Percentiles rank a stretch among this genome's conserved stretches.
phyloP scores from a whole-genome alignment of 768 basidiomycete species.

The Exidia glandulosa region DNA sequence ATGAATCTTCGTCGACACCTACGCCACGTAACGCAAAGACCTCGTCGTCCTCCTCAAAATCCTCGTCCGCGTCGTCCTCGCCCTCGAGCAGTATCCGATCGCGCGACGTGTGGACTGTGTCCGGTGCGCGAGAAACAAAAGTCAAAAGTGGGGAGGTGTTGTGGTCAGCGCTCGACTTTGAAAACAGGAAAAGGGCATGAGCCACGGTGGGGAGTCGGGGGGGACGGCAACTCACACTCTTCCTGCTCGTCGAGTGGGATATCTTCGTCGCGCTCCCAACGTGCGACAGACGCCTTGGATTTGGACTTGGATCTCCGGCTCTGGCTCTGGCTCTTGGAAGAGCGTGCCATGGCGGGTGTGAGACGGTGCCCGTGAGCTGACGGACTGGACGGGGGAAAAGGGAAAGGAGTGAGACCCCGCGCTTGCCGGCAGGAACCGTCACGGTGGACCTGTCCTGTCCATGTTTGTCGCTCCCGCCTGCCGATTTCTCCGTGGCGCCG shows the following conservation, averaged over 20 bases:
- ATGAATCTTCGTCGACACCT: conserved; percentile 26
- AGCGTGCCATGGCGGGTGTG: too few relatives aligned
- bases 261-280: not conserved
- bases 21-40: conserved; percentile 65
- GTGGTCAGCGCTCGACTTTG: not conserved
- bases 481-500: too few relatives aligned
- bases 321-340: too few relatives aligned
- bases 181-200: not conserved
- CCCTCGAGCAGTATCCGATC: conserved; percentile 73
- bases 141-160: not conserved
- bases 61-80: conserved; percentile 37
- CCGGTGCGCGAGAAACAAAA: not conserved
- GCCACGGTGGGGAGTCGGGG: not conserved
- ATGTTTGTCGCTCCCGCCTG: too few relatives aligned
- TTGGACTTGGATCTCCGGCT: too few relatives aligned
- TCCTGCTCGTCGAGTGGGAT: not conserved
- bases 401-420: too few relatives aligned
- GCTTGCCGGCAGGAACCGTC: too few relatives aligned
- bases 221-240: not conserved
- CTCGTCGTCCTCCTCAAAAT: conserved; percentile 51
- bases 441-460: too few relatives aligned
- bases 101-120: conserved; percentile 55
- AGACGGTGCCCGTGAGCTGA: too few relatives aligned
- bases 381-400: too few relatives aligned
- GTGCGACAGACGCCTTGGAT: not conserved